A percentile compares a stretch with the other conserved stretches of the same genome.
phyloP scores from a whole-genome alignment of 768 basidiomycete genomes.

The Mycena latifolia region DNA sequence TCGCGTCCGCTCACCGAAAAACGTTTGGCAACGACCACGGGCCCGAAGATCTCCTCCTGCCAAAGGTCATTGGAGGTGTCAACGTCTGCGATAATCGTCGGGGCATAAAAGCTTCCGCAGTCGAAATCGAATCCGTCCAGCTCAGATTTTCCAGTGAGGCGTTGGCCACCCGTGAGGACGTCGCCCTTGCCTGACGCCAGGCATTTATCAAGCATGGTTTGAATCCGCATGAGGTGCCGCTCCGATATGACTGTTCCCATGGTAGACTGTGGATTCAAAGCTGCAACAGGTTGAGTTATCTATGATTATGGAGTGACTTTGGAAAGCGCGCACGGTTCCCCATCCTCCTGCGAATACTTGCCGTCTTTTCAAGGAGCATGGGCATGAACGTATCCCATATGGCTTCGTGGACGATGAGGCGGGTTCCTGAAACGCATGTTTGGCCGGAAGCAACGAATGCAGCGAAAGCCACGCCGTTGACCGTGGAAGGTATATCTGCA shows the following conservation, averaged over 20 bases:
- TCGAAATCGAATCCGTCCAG: constrained; percentile 83
- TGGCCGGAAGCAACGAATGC: constrained; percentile 91
- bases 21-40: constrained; percentile 77
- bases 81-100: constrained; percentile 78
- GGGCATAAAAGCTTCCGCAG: constrained; percentile 81
- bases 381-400: constrained; percentile 79
- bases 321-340: constrained; percentile 65
- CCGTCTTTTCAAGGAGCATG: constrained; percentile 71
- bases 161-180: constrained; percentile 73
- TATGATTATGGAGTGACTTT: neutral
- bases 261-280: constrained; percentile 73
- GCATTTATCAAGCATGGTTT: constrained; percentile 60
- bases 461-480: constrained; percentile 87
- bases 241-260: constrained; percentile 88
- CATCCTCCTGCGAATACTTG: constrained; percentile 76
- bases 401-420: constrained; percentile 78
- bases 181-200: constrained; percentile 47
- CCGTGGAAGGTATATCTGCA: constrained; percentile 78
- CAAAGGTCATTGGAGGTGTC: constrained; percentile 72
- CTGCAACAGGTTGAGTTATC: constrained; percentile 50
- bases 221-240: constrained; percentile 74
- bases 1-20: constrained; percentile 46
- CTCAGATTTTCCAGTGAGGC: constrained; percentile 70
- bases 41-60: constrained; percentile 90
- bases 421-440: constrained; percentile 92